These are phyloP conservation scores for Prunus salicina DNA, from an alignment of 306 rosid genomes.

Conservation along the genomic window DNA sequence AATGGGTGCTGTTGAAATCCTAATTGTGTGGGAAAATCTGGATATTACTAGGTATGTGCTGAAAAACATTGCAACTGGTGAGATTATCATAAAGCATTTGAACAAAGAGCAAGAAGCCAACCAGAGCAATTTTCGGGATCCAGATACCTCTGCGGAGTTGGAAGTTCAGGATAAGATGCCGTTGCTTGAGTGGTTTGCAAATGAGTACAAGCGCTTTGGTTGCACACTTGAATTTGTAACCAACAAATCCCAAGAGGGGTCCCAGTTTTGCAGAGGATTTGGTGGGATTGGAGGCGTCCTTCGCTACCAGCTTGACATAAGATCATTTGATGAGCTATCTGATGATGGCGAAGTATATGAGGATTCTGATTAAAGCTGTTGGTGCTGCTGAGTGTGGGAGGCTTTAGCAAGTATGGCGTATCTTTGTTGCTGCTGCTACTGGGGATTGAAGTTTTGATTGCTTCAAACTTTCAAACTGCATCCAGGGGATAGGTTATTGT, in stretches of 20 bases:
- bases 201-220: slow-evolving; percentile 70
- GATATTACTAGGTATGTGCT: slow-evolving; percentile 67
- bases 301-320: slow-evolving; percentile 87
- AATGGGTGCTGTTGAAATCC: slow-evolving; percentile 88
- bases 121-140: slow-evolving; percentile 62
- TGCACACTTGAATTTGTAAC: slow-evolving; percentile 83
- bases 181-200: slow-evolving; percentile 89
- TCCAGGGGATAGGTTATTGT: too few species aligned
- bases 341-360: slow-evolving; percentile 61
- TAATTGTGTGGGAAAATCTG: slow-evolving; percentile 81
- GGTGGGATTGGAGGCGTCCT: slow-evolving; percentile 92
- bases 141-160: slow-evolving; percentile 41
- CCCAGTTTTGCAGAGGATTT: slow-evolving; percentile 87
- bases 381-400: too few species aligned
- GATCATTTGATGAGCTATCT: slow-evolving; percentile 75
- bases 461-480: too few species aligned
- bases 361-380: slow-evolving; percentile 37
- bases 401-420: too few species aligned
- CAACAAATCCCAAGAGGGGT: slow-evolving; percentile 90
- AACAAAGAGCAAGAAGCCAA: slow-evolving; percentile 66
- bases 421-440: too few species aligned
- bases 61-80: slow-evolving; percentile 53
- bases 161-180: slow-evolving; percentile 82
- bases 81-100: slow-evolving; percentile 59
- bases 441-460: too few species aligned